Evolutionary conservation across 805 yeast species (phyloP).

Genomic region (Yarrowia sp.): DNA sequence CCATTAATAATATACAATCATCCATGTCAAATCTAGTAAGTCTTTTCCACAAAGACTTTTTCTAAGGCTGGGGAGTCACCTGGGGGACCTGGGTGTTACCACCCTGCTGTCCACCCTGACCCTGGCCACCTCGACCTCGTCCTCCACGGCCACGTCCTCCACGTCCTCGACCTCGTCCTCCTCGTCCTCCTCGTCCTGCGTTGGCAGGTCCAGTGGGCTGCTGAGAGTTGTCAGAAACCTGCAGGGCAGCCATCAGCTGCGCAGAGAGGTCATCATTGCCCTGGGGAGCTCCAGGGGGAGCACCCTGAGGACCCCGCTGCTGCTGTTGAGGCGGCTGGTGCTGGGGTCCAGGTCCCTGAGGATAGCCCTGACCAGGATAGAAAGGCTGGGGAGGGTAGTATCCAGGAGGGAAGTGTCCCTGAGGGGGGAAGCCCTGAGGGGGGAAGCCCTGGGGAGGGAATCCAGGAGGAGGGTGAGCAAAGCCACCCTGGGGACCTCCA

Average conservation of each 20-base stretch:
- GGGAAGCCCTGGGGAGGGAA: conserved; percentile 23
- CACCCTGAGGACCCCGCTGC: neutral
- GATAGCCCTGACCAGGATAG: conserved; percentile 15
- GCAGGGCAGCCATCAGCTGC: conserved; percentile 32
- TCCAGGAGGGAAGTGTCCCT: conserved; percentile 8
- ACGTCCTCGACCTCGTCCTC: conserved; percentile 28
- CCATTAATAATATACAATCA: conserved; percentile 7
- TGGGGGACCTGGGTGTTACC: neutral
- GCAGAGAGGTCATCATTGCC: conserved; percentile 30
- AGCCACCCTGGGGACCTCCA: conserved; percentile 20
- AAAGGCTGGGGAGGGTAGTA: conserved; percentile 22
- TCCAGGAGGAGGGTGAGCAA: conserved; percentile 6
- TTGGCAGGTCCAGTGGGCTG: neutral
- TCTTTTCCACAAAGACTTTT: neutral
- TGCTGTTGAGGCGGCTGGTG: neutral
- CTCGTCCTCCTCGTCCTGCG: conserved; percentile 29
- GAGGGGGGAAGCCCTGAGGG: conserved; percentile 25
- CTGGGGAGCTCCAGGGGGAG: neutral
- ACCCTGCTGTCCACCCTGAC: conserved; percentile 11
- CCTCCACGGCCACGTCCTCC: conserved; percentile 27
- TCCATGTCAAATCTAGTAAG: neutral
- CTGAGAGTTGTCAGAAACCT: conserved; percentile 25
- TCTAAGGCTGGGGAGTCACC: conserved; percentile 8
- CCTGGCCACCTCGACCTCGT: conserved; percentile 28
- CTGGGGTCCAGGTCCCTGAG: neutral